Percentiles rank a stretch among this genome's conserved stretches.
Conservation (phyloP, 257 asterid species). For the Capsicum chinense region DNA sequence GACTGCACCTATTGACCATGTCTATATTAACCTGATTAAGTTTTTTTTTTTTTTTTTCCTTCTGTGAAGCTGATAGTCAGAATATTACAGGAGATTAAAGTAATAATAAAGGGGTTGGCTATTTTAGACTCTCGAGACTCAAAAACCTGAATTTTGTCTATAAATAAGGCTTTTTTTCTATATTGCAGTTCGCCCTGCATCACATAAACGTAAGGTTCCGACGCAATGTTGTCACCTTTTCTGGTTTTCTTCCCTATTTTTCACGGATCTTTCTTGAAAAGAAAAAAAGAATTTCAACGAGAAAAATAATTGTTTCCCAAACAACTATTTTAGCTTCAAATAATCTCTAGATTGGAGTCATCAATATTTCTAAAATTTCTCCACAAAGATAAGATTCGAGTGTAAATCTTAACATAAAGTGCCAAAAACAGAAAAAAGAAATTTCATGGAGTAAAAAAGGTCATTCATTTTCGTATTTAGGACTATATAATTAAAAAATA, state of each 20-base stretch:
- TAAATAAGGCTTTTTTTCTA: not conserved
- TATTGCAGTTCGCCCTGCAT: not conserved
- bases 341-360: not conserved
- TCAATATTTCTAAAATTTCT: too few species aligned
- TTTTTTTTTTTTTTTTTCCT: not conserved
- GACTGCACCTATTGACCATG: conserved; percentile 1
- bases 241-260: not conserved
- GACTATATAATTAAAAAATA: too few species aligned
- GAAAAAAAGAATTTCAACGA: too few species aligned
- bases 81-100: not conserved
- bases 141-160: conserved; percentile 1
- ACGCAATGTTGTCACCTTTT: not conserved
- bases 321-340: too few species aligned
- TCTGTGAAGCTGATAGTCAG: not conserved
- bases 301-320: too few species aligned
- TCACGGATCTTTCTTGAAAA: not conserved
- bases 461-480: not conserved
- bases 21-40: not conserved
- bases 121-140: not conserved
- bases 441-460: not conserved
- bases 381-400: not conserved
- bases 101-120: not conserved
- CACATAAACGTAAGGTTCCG: not conserved
- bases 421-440: not conserved
- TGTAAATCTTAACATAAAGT: not conserved